phyloP scores from a whole-genome alignment of 2,329 filamentous ascomycete species.

The Aureobasidium leucospermi region DNA sequence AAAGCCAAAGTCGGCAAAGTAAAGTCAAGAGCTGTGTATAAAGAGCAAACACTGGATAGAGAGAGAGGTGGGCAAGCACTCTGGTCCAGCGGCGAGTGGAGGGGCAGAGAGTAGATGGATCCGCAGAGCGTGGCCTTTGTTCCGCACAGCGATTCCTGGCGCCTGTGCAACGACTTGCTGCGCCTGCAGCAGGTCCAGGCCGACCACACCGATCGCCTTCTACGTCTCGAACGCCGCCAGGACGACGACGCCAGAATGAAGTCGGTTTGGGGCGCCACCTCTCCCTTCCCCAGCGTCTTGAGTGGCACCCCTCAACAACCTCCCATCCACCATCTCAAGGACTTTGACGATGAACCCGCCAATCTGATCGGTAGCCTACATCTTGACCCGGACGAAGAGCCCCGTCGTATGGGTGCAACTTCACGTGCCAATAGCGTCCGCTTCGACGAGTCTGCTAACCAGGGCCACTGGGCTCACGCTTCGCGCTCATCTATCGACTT shows the following conservation, averaged over 20 bases:
- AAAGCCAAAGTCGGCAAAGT: neutral
- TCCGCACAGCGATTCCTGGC: constrained; percentile 50
- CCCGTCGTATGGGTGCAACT: constrained; percentile 73
- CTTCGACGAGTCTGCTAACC: constrained; percentile 91
- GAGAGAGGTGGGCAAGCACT: neutral
- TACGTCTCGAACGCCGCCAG: constrained; percentile 53
- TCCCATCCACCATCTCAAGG: constrained; percentile 77
- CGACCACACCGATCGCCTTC: constrained; percentile 55
- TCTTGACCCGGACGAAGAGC: constrained; percentile 80
- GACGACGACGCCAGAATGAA: constrained; percentile 62
- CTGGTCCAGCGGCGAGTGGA: neutral
- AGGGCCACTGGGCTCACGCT: constrained; percentile 79
- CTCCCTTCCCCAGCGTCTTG: constrained; percentile 80
- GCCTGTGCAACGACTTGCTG: constrained; percentile 55
- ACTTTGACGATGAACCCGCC: constrained; percentile 79
- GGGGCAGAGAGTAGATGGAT: constrained; percentile 43
- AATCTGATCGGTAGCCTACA: constrained; percentile 74
- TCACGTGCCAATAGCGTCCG: constrained; percentile 95
- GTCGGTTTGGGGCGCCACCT: constrained; percentile 78
- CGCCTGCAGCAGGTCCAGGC: constrained; percentile 53
- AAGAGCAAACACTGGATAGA: neutral
- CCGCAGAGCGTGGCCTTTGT: constrained; percentile 55
- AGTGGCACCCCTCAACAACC: constrained; percentile 77
- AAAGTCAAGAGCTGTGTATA: neutral
- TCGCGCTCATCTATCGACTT: constrained; percentile 80